These are phyloP conservation scores for Ganoderma sinense DNA, from an alignment of 1,284 basidiomycete genomes.

Conservation along the genomic window DNA sequence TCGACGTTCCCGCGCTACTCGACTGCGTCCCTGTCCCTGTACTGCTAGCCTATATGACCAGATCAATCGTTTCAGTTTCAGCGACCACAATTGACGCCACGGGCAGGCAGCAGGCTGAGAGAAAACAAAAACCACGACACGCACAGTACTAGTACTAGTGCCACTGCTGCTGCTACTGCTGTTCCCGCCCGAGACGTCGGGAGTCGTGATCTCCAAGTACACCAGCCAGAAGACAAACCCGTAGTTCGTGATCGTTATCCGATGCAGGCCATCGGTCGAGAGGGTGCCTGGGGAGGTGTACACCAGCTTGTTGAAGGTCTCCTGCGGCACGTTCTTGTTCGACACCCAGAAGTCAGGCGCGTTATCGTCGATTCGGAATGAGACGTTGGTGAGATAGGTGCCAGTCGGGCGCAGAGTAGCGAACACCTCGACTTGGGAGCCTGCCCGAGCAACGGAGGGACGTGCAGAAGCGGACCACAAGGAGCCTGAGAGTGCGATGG, in stretches of 20 bases:
- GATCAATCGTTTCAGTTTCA: background rate
- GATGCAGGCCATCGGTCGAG: constrained; percentile 5
- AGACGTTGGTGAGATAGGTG: constrained; percentile 19
- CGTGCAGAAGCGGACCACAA: background rate
- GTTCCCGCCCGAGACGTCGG: background rate
- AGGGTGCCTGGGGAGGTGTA: constrained; percentile 14
- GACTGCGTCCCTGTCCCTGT: background rate
- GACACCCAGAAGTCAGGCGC: constrained; percentile 7
- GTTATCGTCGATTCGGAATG: constrained; percentile 13
- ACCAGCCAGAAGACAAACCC: constrained; percentile 19
- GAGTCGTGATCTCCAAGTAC: constrained; percentile 14
- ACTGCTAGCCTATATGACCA: background rate
- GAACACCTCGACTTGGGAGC: constrained; percentile 12
- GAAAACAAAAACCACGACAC: background rate
- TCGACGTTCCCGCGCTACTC: background rate
- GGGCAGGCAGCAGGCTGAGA: background rate
- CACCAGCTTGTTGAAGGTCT: constrained; percentile 15
- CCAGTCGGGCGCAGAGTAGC: constrained; percentile 14
- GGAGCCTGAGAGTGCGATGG: background rate
- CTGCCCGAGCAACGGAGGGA: background rate
- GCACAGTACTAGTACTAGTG: background rate
- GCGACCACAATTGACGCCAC: background rate
- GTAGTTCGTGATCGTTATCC: constrained; percentile 16
- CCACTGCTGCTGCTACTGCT: too few species aligned
- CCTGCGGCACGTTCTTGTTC: constrained; percentile 8